Evolutionary conservation across 768 basidiomycete genomes (phyloP), one percentile per base, ranked within the genome.

Genomic region (Glaciozyma antarctica): DNA sequence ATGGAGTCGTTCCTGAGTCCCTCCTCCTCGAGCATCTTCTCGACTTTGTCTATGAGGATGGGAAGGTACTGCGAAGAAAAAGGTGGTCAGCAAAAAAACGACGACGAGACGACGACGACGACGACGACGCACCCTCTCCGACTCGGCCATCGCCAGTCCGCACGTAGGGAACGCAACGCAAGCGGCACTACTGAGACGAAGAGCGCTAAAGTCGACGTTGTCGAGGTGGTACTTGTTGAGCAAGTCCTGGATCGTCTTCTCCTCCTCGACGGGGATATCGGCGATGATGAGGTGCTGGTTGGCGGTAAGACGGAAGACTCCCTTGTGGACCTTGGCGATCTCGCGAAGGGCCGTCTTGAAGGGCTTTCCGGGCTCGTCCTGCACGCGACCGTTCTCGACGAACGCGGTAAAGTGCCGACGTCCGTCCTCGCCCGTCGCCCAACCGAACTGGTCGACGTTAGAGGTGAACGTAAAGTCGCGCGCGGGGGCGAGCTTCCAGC

Each of bases 311-410:
- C 93, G 81, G 84, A 98, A 97, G 10, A 83, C 81, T 58, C 95
- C 95, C 81, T 90, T 91, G 83, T 94, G 92, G 9, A 91, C 79
- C 78, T 88, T 86, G 54, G 95, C 95, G 67, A 99, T 90, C 78
- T 94, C 92, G 55, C 85, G 82, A 62, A 99, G 79, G 43, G 88
- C 93, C 8, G 88, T 85, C 82, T 98, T 97, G 85, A 90, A 97
- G 69, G 89, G 85, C 60, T 84, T 83, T 26, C 83, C 88, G 17
- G 90, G 86, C 76, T 92, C 90, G 77, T 98, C 92, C 77, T 91
- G 86, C n/a, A 99, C 83, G 26, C 94, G 88, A 24, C 95, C 94
- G 73, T 99, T 99, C 80, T 99, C 95, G 76, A 99, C 88, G 78
- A 92, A 98, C n/a, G 68, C 65, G 22, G 87, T 90, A 77, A 91